These are phyloP conservation scores for Debaryomyces nepalensis DNA, from an alignment of 1,139 yeast genomes.

Conservation along the genomic window DNA sequence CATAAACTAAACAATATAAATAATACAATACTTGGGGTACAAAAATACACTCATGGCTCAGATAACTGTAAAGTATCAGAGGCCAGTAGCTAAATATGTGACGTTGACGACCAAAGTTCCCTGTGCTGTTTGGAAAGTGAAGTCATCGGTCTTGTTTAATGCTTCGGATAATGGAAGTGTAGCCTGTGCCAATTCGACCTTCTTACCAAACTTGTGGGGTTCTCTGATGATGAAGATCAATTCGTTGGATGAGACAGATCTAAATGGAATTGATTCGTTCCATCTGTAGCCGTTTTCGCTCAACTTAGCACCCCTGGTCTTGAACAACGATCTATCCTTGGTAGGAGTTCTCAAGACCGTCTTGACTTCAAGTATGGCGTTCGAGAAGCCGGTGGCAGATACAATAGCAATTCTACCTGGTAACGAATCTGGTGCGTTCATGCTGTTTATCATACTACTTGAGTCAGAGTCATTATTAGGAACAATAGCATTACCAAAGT, in stretches of 20 bases:
- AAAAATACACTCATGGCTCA: not conserved
- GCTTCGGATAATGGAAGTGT: conserved; percentile 45
- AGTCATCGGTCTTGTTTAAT: conserved; percentile 36
- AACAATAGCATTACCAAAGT: conserved; percentile 18
- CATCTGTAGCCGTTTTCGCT: conserved; percentile 56
- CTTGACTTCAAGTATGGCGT: conserved; percentile 50
- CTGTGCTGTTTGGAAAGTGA: conserved; percentile 30
- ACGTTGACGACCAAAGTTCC: conserved; percentile 40
- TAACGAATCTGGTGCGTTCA: conserved; percentile 42
- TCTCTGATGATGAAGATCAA: conserved; percentile 64
- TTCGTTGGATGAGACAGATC: conserved; percentile 62
- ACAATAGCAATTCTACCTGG: conserved; percentile 61
- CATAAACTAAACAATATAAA: conserved; percentile 1
- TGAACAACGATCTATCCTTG: conserved; percentile 62
- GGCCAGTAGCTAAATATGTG: conserved; percentile 24
- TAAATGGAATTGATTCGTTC: conserved; percentile 72
- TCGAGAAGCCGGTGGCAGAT: conserved; percentile 40
- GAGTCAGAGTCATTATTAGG: conserved; percentile 29
- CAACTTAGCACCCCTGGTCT: conserved; percentile 64
- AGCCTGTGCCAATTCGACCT: conserved; percentile 64
- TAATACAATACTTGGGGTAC: conserved; percentile 6
- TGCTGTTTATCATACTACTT: conserved; percentile 43
- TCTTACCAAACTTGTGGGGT: conserved; percentile 77
- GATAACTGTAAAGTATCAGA: too few species aligned
- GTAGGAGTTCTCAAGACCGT: conserved; percentile 55